These are phyloP conservation scores for Brettanomyces anomalus DNA, from an alignment of 805 yeast species.

Conservation along the genomic window DNA sequence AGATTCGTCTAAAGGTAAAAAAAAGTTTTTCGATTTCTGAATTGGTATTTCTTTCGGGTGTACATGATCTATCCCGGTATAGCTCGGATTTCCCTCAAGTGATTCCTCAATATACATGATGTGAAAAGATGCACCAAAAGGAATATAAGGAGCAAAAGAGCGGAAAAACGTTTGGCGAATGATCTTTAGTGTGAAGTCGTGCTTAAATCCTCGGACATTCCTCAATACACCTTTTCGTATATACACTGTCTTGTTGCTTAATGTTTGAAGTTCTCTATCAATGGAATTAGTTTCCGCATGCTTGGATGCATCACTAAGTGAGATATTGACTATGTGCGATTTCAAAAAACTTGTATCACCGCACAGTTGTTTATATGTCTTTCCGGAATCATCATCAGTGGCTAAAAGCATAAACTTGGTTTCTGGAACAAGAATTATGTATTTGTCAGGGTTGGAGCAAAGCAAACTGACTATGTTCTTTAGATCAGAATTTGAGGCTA, in stretches of 20 bases:
- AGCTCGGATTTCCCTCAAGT: conserved; percentile 33
- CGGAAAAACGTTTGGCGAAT: conserved; percentile 36
- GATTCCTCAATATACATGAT: conserved; percentile 51
- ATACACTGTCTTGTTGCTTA: conserved; percentile 46
- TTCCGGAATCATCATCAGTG: conserved; percentile 29
- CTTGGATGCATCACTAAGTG: conserved; percentile 5
- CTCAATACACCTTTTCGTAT: conserved; percentile 46
- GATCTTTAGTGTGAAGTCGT: conserved; percentile 35
- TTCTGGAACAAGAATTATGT: conserved; percentile 58
- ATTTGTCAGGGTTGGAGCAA: conserved; percentile 37
- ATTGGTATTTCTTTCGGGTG: conserved; percentile 3
- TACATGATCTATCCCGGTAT: conserved; percentile 5
- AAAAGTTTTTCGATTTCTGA: not conserved
- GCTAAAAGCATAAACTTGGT: conserved; percentile 34
- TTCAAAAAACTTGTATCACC: conserved; percentile 50
- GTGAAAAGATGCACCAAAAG: conserved; percentile 47
- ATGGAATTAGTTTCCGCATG: not conserved
- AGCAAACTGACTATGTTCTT: conserved; percentile 38
- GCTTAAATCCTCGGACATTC: conserved; percentile 51
- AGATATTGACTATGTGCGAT: conserved; percentile 47
- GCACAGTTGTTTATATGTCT: conserved; percentile 42
- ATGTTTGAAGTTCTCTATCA: conserved; percentile 28
- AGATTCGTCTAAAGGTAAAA: not conserved
- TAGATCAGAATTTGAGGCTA: conserved; percentile 32
- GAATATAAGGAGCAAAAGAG: conserved; percentile 52